These are phyloP conservation scores for Tylopilus cervinicoccineus DNA, from an alignment of 768 basidiomycete species.

Conservation along the genomic window DNA sequence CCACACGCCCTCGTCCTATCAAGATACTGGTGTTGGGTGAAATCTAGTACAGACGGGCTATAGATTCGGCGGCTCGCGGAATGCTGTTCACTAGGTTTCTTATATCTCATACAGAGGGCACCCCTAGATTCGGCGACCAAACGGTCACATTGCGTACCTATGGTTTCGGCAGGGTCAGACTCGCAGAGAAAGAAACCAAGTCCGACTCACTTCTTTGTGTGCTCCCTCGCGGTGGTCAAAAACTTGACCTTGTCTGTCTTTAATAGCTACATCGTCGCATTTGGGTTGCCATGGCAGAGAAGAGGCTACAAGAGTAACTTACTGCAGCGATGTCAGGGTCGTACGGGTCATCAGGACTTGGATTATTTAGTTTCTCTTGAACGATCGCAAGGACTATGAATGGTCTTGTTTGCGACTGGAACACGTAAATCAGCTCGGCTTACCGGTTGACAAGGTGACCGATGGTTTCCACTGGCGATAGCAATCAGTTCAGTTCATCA, in stretches of 20 bases:
- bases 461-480: conserved; percentile 77
- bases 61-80: conserved; percentile 5
- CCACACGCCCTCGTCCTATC: background rate
- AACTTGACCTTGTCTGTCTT: conserved; percentile 79
- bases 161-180: conserved; percentile 1
- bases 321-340: conserved; percentile 85
- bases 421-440: conserved; percentile 12
- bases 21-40: background rate
- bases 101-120: background rate
- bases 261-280: conserved; percentile 44
- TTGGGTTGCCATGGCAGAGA: background rate
- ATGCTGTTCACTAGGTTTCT: conserved; percentile 5
- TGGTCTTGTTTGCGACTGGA: conserved; percentile 7
- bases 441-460: conserved; percentile 67
- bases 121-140: conserved; percentile 8
- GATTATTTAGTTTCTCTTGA: conserved; percentile 85
- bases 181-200: background rate
- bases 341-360: conserved; percentile 84
- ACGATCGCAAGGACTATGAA: conserved; percentile 65
- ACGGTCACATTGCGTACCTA: conserved; percentile 24
- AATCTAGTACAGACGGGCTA: conserved; percentile 9
- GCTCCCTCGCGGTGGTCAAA: conserved; percentile 72
- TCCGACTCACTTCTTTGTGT: conserved; percentile 70
- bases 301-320: conserved; percentile 27
- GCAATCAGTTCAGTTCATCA: conserved; percentile 6